Percentiles rank a stretch among this genome's conserved stretches.
Evolutionary conservation across 2,329 filamentous ascomycete genomes (phyloP).

Genomic region (Aspergillus versicolor): DNA sequence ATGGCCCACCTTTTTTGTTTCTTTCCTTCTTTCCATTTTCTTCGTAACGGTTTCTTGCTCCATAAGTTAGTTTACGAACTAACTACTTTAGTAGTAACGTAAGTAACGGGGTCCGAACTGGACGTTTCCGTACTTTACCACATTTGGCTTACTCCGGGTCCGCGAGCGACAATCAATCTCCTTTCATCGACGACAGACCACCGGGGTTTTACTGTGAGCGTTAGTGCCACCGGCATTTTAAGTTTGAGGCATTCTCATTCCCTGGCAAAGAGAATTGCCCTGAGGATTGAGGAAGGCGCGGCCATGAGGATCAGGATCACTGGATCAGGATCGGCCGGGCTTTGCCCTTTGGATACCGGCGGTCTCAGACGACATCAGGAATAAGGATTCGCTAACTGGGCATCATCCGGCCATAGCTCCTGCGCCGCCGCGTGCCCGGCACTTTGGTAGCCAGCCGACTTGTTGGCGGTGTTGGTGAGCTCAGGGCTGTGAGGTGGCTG

Average conservation of each 20-base stretch:
- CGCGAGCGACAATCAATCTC: no score
- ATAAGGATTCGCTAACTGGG: slow-evolving; percentile 1
- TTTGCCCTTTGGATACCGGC: no score
- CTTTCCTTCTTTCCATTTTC: no score
- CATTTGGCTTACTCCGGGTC: neutral
- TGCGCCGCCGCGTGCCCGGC: neutral
- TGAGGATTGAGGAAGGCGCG: neutral
- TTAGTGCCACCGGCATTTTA: no score
- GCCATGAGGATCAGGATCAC: neutral
- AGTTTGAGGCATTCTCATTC: no score
- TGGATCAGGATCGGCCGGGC: no score
- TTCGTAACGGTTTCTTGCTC: no score
- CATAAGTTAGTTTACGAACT: neutral
- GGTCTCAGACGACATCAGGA: neutral
- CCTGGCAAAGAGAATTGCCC: neutral
- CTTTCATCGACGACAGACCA: no score
- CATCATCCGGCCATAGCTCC: slow-evolving; percentile 33
- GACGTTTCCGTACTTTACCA: neutral
- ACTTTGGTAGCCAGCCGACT: no score
- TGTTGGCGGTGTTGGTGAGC: neutral
- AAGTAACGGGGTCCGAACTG: neutral
- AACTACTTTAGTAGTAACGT: no score
- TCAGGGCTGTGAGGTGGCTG: neutral
- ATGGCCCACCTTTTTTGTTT: no score
- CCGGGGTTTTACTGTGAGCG: no score